A percentile compares a stretch with the other conserved stretches of the same genome.
These are phyloP conservation scores for Acacia acuminata DNA, from an alignment of 306 rosid species.

Conservation along the genomic window DNA sequence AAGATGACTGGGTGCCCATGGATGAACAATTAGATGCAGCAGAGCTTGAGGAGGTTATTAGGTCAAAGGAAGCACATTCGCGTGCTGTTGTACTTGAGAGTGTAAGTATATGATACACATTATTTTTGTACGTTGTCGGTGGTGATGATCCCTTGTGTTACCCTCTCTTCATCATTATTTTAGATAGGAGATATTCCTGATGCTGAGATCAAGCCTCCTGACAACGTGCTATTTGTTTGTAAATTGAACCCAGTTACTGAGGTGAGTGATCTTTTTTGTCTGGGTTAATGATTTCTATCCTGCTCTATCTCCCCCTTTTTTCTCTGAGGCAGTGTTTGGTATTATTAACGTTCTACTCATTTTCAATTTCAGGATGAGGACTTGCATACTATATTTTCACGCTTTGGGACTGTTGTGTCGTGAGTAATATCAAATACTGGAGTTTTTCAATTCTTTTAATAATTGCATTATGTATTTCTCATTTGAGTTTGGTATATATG, in stretches of 20 bases:
- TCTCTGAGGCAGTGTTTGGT: background rate
- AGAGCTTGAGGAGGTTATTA: constrained; percentile 88
- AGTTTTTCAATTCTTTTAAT: constrained; percentile 26
- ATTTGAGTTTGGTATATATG: constrained; percentile 33
- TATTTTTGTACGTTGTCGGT: constrained; percentile 7
- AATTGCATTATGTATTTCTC: constrained; percentile 27
- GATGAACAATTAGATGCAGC: constrained; percentile 77
- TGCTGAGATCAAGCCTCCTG: constrained; percentile 96
- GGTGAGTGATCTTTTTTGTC: constrained; percentile 46
- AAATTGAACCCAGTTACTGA: constrained; percentile 96
- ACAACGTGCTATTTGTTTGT: constrained; percentile 87
- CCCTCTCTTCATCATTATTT: constrained; percentile 28
- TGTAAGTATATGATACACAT: constrained; percentile 54
- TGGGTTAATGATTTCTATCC: constrained; percentile 23
- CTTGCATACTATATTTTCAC: constrained; percentile 90
- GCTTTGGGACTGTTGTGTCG: constrained; percentile 82
- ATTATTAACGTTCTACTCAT: constrained; percentile 3
- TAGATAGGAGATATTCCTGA: constrained; percentile 99
- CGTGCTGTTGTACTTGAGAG: constrained; percentile 96
- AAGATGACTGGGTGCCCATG: constrained; percentile 98
- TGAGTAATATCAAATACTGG: constrained; percentile 50
- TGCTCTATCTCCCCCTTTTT: background rate
- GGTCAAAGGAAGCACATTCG: constrained; percentile 83
- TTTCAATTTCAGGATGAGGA: constrained; percentile 78
- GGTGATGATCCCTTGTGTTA: constrained; percentile 12